Evolutionary conservation across 345 rosid genomes (phyloP), one percentile per base, ranked within the genome.

Genomic region (Hibiscus trionum): DNA sequence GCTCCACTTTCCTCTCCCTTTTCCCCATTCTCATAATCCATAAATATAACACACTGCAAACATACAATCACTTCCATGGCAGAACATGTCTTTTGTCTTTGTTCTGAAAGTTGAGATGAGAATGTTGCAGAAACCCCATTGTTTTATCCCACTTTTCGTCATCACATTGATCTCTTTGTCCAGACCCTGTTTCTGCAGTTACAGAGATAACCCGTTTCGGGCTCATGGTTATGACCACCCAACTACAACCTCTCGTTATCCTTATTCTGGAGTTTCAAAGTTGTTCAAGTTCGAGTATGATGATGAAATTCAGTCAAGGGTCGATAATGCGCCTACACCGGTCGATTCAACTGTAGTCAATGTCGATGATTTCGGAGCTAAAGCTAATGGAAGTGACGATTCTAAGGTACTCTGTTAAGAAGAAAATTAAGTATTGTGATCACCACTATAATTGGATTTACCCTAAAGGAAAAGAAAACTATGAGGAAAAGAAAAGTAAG

Each of bases 301-400:
- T 1, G 19, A 37, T 14, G 46, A 10, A 5, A 15, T 35, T 49
- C 11, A 53, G 61, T 42, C 27, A 15, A 78, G 76, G 64, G 24
- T 15, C 26, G 29, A 49, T 50, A 27, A 5, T 3, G 67, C 72
- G 33, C 61, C 35, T 11, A 16, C 75, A 53, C 52, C 73, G 14
- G 29, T 42, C 11, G 11, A 87, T 35, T 37, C 77, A 21, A 29
- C 44, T 72, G 47, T 75, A 17, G 81, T 81, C 57, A 83, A 78
- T 71, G 88, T 88, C 24, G 80, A 88, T 63, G 61, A 39, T 59
- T 88, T 78, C 27, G 87, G 87, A 75, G 93, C 93, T 66, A 85
- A 67, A 72, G 90, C 78, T 65, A 78, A 84, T 11, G 88, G 90
- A 78, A 60, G 57, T 9, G 93, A 88, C 52, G 88, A 88, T 77